Conservation (phyloP, 2,329 filamentous ascomycete genomes). For the Cordyceps sp. region DNA sequence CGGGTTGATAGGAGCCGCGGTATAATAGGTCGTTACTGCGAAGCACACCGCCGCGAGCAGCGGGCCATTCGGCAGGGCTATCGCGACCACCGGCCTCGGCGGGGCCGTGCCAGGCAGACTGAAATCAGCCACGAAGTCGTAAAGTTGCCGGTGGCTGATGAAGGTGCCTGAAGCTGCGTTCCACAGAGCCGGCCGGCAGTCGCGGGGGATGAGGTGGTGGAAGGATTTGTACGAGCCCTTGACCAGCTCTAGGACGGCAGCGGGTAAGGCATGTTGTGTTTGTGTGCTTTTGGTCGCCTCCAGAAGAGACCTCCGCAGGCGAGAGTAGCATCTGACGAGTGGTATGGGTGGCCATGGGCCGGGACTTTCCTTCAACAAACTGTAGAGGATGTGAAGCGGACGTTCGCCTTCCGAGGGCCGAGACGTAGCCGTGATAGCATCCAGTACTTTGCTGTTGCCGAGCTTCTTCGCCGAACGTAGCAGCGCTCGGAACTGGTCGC, state of each 20-base stretch:
- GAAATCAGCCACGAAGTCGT: constrained; percentile 16
- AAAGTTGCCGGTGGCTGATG: constrained; percentile 16
- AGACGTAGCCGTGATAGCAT: too few species aligned
- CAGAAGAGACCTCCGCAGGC: constrained; percentile 19
- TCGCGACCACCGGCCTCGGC: constrained; percentile 26
- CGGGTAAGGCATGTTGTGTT: constrained; percentile 5
- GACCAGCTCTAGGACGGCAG: constrained; percentile 8
- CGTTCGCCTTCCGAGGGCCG: too few species aligned
- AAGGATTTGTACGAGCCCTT: constrained; percentile 20
- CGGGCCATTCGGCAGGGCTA: constrained; percentile 36
- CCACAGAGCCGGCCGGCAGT: constrained; percentile 12
- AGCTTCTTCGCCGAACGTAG: too few species aligned
- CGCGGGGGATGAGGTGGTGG: constrained; percentile 16
- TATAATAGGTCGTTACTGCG: constrained; percentile 31
- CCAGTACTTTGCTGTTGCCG: too few species aligned
- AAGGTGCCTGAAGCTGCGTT: constrained; percentile 7
- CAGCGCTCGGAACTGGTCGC: too few species aligned
- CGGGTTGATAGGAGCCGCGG: constrained; percentile 33
- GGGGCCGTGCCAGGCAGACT: constrained; percentile 8
- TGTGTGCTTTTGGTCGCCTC: constrained; percentile 17
- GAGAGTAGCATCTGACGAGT: constrained; percentile 16
- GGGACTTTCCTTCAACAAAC: constrained; percentile 8
- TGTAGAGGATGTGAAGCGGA: constrained; percentile 10
- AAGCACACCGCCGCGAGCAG: constrained; percentile 32
- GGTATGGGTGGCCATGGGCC: constrained; percentile 12